phyloP scores from a whole-genome alignment of 768 basidiomycete species.

The Calocybe indica region DNA sequence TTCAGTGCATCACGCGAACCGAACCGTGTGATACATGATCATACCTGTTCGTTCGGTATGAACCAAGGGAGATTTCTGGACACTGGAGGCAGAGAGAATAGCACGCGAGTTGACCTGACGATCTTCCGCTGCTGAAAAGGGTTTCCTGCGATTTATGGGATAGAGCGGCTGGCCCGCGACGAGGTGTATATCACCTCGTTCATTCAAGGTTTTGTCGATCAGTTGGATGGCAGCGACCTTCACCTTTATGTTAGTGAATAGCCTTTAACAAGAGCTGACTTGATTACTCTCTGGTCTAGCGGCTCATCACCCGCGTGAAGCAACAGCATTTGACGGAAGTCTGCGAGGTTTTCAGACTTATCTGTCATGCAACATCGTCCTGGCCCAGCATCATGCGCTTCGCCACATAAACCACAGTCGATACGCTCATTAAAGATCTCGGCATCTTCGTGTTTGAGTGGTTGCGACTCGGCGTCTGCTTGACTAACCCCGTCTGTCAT shows the following conservation, averaged over 20 bases:
- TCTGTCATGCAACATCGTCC: slow-evolving; percentile 61
- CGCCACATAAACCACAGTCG: slow-evolving; percentile 61
- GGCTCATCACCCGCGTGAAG: slow-evolving; percentile 61
- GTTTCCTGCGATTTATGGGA: slow-evolving; percentile 28
- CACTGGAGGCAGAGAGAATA: no score
- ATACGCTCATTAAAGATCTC: not conserved
- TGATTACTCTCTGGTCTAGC: slow-evolving; percentile 53
- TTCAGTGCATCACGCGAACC: no score
- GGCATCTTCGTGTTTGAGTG: slow-evolving; percentile 5
- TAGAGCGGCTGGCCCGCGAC: slow-evolving; percentile 62
- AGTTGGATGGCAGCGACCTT: slow-evolving; percentile 56
- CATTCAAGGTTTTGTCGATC: slow-evolving; percentile 59
- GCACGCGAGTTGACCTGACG: no score
- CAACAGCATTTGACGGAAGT: slow-evolving; percentile 65
- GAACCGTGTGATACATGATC: no score
- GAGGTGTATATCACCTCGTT: slow-evolving; percentile 49
- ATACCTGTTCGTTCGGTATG: no score
- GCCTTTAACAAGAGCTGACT: not conserved
- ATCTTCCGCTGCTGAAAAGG: no score
- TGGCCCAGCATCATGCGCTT: slow-evolving; percentile 37
- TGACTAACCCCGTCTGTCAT: no score
- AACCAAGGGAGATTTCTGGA: no score
- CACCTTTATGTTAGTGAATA: not conserved
- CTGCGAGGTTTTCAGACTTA: slow-evolving; percentile 56
- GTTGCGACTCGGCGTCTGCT: slow-evolving; percentile 9